phyloP scores from a whole-genome alignment of 2,329 filamentous ascomycete genomes.

The Fusarium longipes region DNA sequence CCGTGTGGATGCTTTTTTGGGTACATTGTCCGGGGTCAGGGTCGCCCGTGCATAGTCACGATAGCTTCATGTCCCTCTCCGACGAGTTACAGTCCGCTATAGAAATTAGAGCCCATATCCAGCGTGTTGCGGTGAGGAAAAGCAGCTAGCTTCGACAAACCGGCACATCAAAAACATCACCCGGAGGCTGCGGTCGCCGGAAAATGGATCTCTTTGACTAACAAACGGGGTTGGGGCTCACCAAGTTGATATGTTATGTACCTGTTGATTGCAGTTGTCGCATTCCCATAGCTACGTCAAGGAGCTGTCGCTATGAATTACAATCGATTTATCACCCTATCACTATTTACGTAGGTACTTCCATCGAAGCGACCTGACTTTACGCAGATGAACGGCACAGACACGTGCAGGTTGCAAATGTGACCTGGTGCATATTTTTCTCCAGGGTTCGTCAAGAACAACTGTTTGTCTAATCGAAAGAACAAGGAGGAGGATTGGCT shows the following conservation, averaged over 20 bases:
- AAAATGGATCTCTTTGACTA: conserved; percentile 13
- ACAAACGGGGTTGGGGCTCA: not conserved
- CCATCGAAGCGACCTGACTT: conserved; percentile 25
- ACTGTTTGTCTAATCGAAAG: conserved; percentile 2
- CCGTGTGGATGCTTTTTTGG: conserved; percentile 22
- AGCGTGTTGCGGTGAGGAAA: conserved; percentile 38
- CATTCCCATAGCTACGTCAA: conserved; percentile 7
- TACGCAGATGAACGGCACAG: conserved; percentile 44
- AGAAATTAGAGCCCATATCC: conserved; percentile 28
- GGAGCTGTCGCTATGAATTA: conserved; percentile 18
- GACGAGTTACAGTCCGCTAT: conserved; percentile 31
- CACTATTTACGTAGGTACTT: not conserved
- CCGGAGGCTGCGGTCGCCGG: conserved; percentile 17
- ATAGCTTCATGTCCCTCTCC: conserved; percentile 40
- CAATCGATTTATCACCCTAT: conserved; percentile 18
- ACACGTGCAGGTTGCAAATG: conserved; percentile 44
- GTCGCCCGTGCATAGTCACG: conserved; percentile 45
- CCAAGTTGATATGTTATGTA: conserved; percentile 3
- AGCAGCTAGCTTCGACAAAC: conserved; percentile 24
- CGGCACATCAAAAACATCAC: conserved; percentile 22
- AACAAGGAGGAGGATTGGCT: conserved; percentile 7
- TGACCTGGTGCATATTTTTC: conserved; percentile 41
- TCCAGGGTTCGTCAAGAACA: conserved; percentile 9
- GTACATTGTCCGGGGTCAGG: conserved; percentile 37
- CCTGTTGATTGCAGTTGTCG: not conserved